A percentile compares a stretch with the other conserved stretches of the same genome.
phyloP scores from a whole-genome alignment of 2,329 filamentous ascomycete species.

The Cytospora chrysosperma region DNA sequence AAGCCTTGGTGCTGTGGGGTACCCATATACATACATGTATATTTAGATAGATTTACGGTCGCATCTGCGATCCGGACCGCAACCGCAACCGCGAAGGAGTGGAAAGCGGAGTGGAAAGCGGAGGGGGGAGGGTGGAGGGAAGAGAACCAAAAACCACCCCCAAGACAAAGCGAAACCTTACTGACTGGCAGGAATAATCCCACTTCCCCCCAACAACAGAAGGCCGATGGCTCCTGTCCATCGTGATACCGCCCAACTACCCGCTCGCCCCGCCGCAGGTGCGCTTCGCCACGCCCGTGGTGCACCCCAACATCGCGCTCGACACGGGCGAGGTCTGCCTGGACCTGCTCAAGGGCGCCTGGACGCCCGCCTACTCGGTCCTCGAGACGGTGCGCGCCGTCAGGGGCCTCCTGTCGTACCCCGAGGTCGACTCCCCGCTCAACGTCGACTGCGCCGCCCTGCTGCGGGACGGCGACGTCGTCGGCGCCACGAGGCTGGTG shows the following conservation, averaged over 20 bases:
- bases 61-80: no score
- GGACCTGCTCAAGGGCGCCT: slow-evolving; percentile 75
- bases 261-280: slow-evolving; percentile 76
- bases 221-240: slow-evolving; percentile 80
- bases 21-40: not conserved
- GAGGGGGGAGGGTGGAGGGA: no score
- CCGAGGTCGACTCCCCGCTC: slow-evolving; percentile 72
- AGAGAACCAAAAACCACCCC: no score
- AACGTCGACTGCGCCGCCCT: slow-evolving; percentile 77
- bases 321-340: slow-evolving; percentile 88
- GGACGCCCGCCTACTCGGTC: slow-evolving; percentile 85
- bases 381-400: slow-evolving; percentile 71
- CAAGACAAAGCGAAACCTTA: not conserved
- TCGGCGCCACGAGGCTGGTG: slow-evolving; percentile 69
- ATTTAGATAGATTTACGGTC: not conserved
- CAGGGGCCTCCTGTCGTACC: slow-evolving; percentile 65
- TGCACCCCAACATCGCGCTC: slow-evolving; percentile 75
- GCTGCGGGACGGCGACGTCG: slow-evolving; percentile 63
- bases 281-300: slow-evolving; percentile 77
- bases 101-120: no score
- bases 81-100: no score
- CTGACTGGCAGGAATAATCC: no score
- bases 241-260: slow-evolving; percentile 75
- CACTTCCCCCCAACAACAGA: slow-evolving; percentile 38
- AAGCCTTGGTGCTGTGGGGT: not conserved